Conservation (phyloP, 257 asterid species). For the Paraleonurus japonicus region DNA sequence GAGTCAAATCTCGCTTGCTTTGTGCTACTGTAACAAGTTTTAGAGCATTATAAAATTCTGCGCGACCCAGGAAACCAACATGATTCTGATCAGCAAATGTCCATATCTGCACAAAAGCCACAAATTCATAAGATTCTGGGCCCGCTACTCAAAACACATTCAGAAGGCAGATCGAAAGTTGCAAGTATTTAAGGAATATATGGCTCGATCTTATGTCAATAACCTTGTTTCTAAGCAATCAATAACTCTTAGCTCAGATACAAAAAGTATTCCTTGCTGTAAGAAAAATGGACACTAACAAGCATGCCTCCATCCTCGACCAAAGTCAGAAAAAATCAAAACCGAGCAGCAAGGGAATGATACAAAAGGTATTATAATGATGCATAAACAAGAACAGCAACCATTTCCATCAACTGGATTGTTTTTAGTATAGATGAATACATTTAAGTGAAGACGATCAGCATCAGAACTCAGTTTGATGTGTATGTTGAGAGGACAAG, state of each 20-base stretch:
- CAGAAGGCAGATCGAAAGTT: slow-evolving; percentile 9
- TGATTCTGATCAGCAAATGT: slow-evolving; percentile 71
- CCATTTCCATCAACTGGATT: background rate
- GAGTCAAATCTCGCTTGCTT: slow-evolving; percentile 80
- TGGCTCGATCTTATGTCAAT: slow-evolving; percentile 6
- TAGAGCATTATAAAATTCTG: slow-evolving; percentile 89
- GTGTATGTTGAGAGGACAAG: slow-evolving; percentile 3
- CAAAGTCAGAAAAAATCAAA: slow-evolving; percentile 2
- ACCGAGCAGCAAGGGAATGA: slow-evolving; percentile 7
- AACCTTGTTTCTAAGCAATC: slow-evolving; percentile 16
- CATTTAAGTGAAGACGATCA: background rate
- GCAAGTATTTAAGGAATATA: background rate
- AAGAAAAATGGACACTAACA: background rate
- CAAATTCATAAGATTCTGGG: slow-evolving; percentile 13
- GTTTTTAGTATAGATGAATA: slow-evolving; percentile 1
- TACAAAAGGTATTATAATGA: background rate
- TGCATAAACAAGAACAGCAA: slow-evolving; percentile 9
- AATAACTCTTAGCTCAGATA: background rate
- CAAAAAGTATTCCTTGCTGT: background rate
- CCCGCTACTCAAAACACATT: slow-evolving; percentile 14
- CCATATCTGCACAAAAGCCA: slow-evolving; percentile 83
- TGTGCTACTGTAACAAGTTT: slow-evolving; percentile 98
- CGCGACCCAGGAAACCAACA: slow-evolving; percentile 76
- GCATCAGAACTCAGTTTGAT: background rate
- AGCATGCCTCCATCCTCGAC: slow-evolving; percentile 19